A percentile compares a stretch with the other conserved stretches of the same genome.
Conservation (phyloP, 345 rosid species). For the Citrus medica region DNA sequence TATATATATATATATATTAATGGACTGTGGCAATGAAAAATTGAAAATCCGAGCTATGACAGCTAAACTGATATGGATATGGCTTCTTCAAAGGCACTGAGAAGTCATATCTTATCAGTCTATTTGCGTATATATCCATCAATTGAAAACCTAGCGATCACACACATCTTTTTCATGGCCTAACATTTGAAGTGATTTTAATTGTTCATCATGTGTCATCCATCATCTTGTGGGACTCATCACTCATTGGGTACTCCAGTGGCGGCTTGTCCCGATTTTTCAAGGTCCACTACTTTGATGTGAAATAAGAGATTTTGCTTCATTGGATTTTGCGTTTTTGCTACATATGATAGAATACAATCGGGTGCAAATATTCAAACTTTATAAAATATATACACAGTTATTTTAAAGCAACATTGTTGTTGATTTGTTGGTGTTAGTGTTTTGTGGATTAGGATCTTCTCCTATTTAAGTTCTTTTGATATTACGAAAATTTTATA, state of each 20-base stretch:
- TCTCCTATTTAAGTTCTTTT: too few species aligned
- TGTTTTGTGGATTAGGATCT: too few species aligned
- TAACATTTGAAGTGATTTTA: not conserved
- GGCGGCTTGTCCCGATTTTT: not conserved
- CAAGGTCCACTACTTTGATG: not conserved
- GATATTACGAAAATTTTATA: accelerated
- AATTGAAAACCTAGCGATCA: not conserved
- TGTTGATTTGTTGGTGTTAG: too few species aligned
- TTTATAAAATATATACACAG: too few species aligned
- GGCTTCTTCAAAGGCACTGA: too few species aligned
- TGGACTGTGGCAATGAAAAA: not conserved
- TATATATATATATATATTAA: not conserved
- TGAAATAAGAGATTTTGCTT: conserved; percentile 8
- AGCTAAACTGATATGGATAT: too few species aligned
- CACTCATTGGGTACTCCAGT: not conserved
- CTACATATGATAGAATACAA: not conserved
- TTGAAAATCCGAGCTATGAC: not conserved
- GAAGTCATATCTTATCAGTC: not conserved
- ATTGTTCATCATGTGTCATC: not conserved
- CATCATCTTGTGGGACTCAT: not conserved
- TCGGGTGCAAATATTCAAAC: too few species aligned
- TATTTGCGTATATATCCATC: not conserved
- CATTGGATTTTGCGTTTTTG: not conserved
- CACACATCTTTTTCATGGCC: not conserved
- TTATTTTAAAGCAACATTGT: too few species aligned